phyloP scores from a whole-genome alignment of 2,329 filamentous ascomycete genomes.

The Thyridium curvatum region DNA sequence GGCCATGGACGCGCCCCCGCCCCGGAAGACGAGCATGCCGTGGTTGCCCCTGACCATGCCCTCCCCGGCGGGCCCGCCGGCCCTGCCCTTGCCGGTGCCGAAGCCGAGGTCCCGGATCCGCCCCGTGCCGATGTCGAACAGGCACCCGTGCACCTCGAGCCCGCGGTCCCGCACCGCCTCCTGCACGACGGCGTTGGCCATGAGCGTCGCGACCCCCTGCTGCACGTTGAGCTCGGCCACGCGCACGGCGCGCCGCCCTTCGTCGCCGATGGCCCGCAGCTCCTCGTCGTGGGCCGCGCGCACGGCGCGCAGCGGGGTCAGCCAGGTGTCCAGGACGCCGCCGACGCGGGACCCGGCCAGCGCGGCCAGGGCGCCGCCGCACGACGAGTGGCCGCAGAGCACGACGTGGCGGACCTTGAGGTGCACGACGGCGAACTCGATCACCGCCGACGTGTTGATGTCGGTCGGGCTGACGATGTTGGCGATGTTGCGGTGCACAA shows the following conservation, averaged over 20 bases:
- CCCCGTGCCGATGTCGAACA: slow-evolving; percentile 58
- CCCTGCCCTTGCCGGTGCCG: slow-evolving; percentile 25
- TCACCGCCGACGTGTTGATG: slow-evolving; percentile 66
- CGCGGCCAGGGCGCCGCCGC: slow-evolving; percentile 60
- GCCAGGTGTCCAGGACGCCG: slow-evolving; percentile 49
- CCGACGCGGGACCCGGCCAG: slow-evolving; percentile 39
- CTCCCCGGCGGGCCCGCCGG: slow-evolving; percentile 11
- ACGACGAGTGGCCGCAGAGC: slow-evolving; percentile 62
- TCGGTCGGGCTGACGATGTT: slow-evolving; percentile 74
- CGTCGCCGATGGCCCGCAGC: slow-evolving; percentile 46
- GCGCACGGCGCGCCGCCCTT: slow-evolving; percentile 47
- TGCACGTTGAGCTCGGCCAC: slow-evolving; percentile 75
- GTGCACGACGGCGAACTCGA: slow-evolving; percentile 71
- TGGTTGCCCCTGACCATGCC: slow-evolving; percentile 38
- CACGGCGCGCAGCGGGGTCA: slow-evolving; percentile 42
- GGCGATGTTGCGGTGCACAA: slow-evolving; percentile 86
- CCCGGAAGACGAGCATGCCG: slow-evolving; percentile 43
- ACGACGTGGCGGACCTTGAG: slow-evolving; percentile 67
- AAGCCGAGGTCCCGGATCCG: slow-evolving; percentile 41
- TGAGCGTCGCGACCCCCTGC: slow-evolving; percentile 58
- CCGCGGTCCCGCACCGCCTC: slow-evolving; percentile 66
- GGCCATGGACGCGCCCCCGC: slow-evolving; percentile 29
- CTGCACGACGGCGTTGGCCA: slow-evolving; percentile 62
- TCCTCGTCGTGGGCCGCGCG: slow-evolving; percentile 43
- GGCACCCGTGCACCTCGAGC: slow-evolving; percentile 68